Evolutionary conservation across 2,329 filamentous ascomycete genomes (phyloP), one percentile per base, ranked within the genome.

Genomic region (Colletotrichum coccodes): DNA sequence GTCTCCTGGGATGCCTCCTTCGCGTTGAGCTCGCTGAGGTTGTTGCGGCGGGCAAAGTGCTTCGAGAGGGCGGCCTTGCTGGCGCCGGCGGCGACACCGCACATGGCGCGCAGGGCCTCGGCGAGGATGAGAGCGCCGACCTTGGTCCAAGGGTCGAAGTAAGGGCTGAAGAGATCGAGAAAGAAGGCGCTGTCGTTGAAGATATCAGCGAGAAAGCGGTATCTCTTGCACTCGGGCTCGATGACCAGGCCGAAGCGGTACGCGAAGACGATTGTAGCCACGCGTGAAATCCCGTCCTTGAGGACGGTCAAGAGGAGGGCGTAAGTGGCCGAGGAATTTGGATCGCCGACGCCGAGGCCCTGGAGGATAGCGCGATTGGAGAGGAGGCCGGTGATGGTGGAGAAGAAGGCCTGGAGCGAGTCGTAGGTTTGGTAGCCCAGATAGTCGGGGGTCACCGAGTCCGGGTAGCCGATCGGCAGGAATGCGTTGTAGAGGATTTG

Each of bases 1-100:
- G 95, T 98, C 81, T 98, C 96, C 81, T 98, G 96, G 72, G 93
- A 97, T 14, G 94, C 94, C 78, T 98, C 95, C 87, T 97, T 91
- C 64, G 95, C 95, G 81, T 98, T 98, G 64, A 99, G 85, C 79
- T 98, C 95, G 2, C 94, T 95, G 50, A 98, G 82, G 78, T 98
- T 98, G 42, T 94, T 93, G 76, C 90, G 90, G 72, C 86, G 89
- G 9, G 95, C 94, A 83, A 99, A 98, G 80, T 99, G 96, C 12
- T 94, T 92, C 76, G 93, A 96, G 73, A 99, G 82, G 70, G 92
- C 95, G 2, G 95, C 95, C 80, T 98, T 98, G 71, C 93, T 92
- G 62, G 94, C 94, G 14, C 93, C 94, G 0, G 94, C 95, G 0
- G 95, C 93, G 6, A 98, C 94, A 30, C 95, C 96, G 76, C 96